These are phyloP conservation scores for Fraxinus platypoda DNA, from an alignment of 305 asterid species.

Conservation along the genomic window DNA sequence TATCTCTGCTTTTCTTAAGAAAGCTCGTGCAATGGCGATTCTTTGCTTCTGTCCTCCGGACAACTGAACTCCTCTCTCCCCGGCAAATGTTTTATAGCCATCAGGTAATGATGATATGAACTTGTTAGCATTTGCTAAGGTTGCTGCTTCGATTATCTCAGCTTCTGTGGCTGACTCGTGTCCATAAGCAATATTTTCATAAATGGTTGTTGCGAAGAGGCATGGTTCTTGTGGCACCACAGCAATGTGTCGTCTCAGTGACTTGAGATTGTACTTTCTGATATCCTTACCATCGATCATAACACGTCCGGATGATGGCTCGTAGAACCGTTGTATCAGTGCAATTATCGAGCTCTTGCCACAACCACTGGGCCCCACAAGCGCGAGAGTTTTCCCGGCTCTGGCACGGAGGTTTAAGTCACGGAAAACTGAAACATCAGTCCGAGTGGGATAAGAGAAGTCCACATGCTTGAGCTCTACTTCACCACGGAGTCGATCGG, in stretches of 20 bases:
- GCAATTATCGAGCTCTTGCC: conserved; percentile 89
- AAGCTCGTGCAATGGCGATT: conserved; percentile 93
- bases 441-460: conserved; percentile 84
- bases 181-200: conserved; percentile 92
- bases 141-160: conserved; percentile 87
- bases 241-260: conserved; percentile 76
- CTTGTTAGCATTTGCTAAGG: conserved; percentile 76
- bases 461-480: conserved; percentile 93
- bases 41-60: conserved; percentile 98
- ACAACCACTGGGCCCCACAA: conserved; percentile 96
- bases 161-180: conserved; percentile 84
- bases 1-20: conserved; percentile 79
- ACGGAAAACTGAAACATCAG: conserved; percentile 65
- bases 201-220: conserved; percentile 79
- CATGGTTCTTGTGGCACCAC: conserved; percentile 95
- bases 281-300: conserved; percentile 86
- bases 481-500: conserved; percentile 80
- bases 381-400: conserved; percentile 89
- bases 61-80: conserved; percentile 88
- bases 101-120: conserved; percentile 86
- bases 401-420: conserved; percentile 83
- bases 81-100: conserved; percentile 86
- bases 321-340: conserved; percentile 77
- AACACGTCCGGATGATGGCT: conserved; percentile 84
- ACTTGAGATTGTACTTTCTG: conserved; percentile 79